These are phyloP conservation scores for Pleochaeta shiraiana DNA, from an alignment of 2,329 filamentous ascomycete species.

Conservation along the genomic window DNA sequence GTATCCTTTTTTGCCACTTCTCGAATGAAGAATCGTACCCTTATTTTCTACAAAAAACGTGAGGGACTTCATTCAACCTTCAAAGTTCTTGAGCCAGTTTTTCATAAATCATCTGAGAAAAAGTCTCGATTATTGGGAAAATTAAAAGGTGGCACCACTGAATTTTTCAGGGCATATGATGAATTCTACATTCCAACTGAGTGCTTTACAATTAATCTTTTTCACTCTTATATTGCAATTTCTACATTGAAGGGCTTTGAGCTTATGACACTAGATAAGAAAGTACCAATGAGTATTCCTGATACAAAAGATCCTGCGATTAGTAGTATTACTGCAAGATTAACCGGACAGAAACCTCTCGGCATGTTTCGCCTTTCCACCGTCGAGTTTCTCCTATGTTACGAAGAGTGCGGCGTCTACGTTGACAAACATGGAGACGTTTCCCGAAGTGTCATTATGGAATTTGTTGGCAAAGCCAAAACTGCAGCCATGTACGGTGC, in stretches of 20 bases:
- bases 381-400: conserved; percentile 79
- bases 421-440: conserved; percentile 98
- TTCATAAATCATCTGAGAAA: conserved; percentile 78
- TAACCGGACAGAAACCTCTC: conserved; percentile 64
- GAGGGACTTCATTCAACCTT: conserved; percentile 86
- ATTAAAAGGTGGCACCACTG: conserved; percentile 48
- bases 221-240: conserved; percentile 84
- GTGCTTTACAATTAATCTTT: conserved; percentile 87
- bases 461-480: conserved; percentile 87
- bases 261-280: conserved; percentile 91
- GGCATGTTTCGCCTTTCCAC: conserved; percentile 95
- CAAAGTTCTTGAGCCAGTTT: conserved; percentile 89
- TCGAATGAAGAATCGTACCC: conserved; percentile 85
- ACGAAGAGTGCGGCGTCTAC: conserved; percentile 92
- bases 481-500: conserved; percentile 76
- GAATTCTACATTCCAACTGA: conserved; percentile 97
- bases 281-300: conserved; percentile 83
- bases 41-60: conserved; percentile 94
- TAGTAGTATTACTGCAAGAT: conserved; percentile 63
- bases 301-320: conserved; percentile 62
- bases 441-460: conserved; percentile 85
- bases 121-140: conserved; percentile 42
- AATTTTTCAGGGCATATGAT: conserved; percentile 95
- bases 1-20: conserved; percentile 94
- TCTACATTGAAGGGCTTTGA: conserved; percentile 85